Conservation (phyloP, 192 early-diverging fungal genomes). For the Backusella parvicylindrica region DNA sequence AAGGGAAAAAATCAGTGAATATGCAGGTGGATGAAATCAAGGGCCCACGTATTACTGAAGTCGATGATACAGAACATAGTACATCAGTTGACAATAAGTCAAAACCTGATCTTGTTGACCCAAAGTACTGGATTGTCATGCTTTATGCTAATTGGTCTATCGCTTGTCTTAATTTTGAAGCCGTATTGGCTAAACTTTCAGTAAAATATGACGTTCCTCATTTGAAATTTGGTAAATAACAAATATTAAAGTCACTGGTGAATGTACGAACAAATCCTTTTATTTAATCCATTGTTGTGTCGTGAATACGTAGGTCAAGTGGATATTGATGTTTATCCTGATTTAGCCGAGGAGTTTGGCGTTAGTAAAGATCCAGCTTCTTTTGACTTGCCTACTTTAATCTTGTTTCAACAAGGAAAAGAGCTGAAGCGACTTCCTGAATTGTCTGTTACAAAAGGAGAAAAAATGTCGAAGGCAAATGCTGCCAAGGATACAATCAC, state of each 20-base stretch:
- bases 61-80: constrained; percentile 22
- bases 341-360: constrained; percentile 43
- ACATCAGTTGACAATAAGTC: background rate
- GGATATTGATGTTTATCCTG: constrained; percentile 45
- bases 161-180: constrained; percentile 49
- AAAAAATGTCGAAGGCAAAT: constrained; percentile 16
- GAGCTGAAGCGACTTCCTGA: constrained; percentile 43
- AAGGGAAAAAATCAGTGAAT: background rate
- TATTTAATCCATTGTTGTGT: background rate
- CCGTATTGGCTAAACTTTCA: constrained; percentile 44
- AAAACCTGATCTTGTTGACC: background rate
- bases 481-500: constrained; percentile 34
- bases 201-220: constrained; percentile 36
- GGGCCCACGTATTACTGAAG: constrained; percentile 20
- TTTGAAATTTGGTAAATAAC: constrained; percentile 24
- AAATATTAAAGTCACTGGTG: background rate
- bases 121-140: constrained; percentile 52
- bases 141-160: constrained; percentile 51
- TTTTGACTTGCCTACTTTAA: constrained; percentile 50
- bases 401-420: constrained; percentile 48
- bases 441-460: constrained; percentile 31
- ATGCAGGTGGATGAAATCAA: constrained; percentile 9
- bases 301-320: constrained; percentile 34
- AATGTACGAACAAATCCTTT: background rate
- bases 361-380: constrained; percentile 47